These are phyloP conservation scores for Hypoxylon rubiginosum DNA, from an alignment of 2,329 filamentous ascomycete species.

Conservation along the genomic window DNA sequence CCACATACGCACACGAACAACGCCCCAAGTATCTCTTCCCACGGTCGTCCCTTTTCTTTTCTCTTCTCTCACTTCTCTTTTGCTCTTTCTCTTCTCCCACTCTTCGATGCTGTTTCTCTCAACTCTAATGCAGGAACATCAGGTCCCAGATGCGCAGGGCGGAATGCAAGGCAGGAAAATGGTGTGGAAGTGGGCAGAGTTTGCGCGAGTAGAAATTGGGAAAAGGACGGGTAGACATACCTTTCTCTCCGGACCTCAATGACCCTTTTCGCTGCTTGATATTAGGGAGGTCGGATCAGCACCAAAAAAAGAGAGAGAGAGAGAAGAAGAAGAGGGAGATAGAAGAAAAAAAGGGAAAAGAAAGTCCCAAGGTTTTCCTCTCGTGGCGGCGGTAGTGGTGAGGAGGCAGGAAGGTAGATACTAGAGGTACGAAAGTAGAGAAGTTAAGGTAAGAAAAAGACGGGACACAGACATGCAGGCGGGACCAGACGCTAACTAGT, in stretches of 20 bases:
- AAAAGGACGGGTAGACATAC: conserved; percentile 49
- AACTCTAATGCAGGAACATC: conserved; percentile 49
- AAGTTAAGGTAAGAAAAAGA: conserved; percentile 44
- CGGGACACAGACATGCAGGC: conserved; percentile 48
- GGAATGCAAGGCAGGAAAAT: conserved; percentile 41
- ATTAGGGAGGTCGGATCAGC: conserved; percentile 55
- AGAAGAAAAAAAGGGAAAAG: conserved; percentile 53
- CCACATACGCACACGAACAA: conserved; percentile 2
- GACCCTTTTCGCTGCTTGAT: conserved; percentile 46
- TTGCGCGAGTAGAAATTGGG: conserved; percentile 45
- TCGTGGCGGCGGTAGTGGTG: conserved; percentile 43
- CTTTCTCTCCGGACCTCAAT: conserved; percentile 52
- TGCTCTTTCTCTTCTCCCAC: conserved; percentile 30
- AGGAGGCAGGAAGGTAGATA: conserved; percentile 46
- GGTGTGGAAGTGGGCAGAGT: conserved; percentile 45
- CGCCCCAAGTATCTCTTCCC: conserved; percentile 32
- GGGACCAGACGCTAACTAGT: conserved; percentile 50
- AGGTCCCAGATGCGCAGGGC: conserved; percentile 45
- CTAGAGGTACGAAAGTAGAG: conserved; percentile 46
- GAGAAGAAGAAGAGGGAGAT: conserved; percentile 51
- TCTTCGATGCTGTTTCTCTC: conserved; percentile 39
- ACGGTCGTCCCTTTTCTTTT: conserved; percentile 19
- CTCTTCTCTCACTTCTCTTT: conserved; percentile 28
- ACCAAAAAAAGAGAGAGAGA: conserved; percentile 49
- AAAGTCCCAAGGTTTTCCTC: conserved; percentile 50